Evolutionary conservation across 2,329 filamentous ascomycete species (phyloP).

Genomic region (Epicoccum sorghinum): DNA sequence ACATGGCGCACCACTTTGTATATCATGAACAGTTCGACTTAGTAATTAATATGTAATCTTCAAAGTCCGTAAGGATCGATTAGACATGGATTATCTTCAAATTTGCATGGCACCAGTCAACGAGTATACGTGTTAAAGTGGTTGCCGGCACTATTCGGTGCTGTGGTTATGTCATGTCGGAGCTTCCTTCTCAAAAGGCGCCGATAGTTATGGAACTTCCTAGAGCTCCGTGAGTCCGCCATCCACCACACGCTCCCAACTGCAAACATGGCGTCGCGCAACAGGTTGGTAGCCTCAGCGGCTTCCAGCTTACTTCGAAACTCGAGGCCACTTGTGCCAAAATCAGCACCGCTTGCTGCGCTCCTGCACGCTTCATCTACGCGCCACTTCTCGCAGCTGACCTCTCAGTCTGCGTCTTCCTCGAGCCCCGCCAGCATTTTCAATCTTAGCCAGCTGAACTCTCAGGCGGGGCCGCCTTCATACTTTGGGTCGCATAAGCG

Average conservation of each 20-base stretch:
- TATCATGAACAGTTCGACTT: background rate
- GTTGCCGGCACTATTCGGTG: no score
- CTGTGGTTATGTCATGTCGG: conserved; percentile 30
- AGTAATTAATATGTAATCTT: background rate
- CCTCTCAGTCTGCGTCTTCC: conserved; percentile 31
- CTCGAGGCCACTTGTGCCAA: conserved; percentile 26
- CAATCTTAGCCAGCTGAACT: conserved; percentile 33
- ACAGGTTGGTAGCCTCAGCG: conserved; percentile 39
- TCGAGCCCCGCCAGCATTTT: conserved; percentile 38
- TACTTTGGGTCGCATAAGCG: conserved; percentile 73
- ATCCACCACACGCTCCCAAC: conserved; percentile 26
- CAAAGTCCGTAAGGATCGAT: background rate
- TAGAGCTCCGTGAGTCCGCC: conserved; percentile 29
- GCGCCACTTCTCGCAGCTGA: conserved; percentile 43
- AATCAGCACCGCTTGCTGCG: conserved; percentile 28
- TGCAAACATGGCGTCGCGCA: conserved; percentile 43
- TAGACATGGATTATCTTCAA: background rate
- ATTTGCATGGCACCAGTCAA: no score
- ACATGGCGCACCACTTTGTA: background rate
- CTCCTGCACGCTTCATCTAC: conserved; percentile 22
- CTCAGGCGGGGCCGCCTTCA: conserved; percentile 61
- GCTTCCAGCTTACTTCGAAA: conserved; percentile 35
- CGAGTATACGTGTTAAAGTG: no score
- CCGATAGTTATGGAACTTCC: conserved; percentile 25
- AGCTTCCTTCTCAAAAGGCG: conserved; percentile 13